Evolutionary conservation across 805 yeast species (phyloP).

Genomic region (Cyberlindnera subsufficiens): DNA sequence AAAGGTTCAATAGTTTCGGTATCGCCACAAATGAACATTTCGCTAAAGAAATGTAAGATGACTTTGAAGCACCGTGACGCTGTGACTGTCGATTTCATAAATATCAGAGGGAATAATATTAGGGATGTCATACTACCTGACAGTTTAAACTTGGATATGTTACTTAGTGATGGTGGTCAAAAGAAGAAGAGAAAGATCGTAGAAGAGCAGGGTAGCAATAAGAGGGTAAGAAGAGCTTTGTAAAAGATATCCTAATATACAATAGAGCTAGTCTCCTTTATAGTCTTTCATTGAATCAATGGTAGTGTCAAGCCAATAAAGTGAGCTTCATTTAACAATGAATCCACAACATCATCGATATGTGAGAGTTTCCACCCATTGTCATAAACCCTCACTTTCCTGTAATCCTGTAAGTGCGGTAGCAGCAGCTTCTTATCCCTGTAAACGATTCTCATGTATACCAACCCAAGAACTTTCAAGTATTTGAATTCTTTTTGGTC

Average conservation of each 20-base stretch:
- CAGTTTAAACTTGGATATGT: constrained; percentile 64
- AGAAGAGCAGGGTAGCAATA: constrained; percentile 10
- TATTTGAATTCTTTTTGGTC: constrained; percentile 72
- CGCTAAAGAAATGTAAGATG: constrained; percentile 74
- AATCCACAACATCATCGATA: constrained; percentile 75
- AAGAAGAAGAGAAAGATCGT: constrained; percentile 19
- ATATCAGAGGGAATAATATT: constrained; percentile 84
- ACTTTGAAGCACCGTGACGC: constrained; percentile 68
- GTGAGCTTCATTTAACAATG: constrained; percentile 46
- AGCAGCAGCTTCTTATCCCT: constrained; percentile 34
- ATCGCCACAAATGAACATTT: constrained; percentile 86
- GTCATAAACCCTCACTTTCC: constrained; percentile 53
- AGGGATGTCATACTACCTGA: constrained; percentile 84
- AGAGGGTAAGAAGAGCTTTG: constrained; percentile 30
- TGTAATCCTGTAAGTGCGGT: constrained; percentile 53
- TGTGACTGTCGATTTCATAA: constrained; percentile 66
- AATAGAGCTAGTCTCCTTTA: not conserved
- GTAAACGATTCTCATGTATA: constrained; percentile 47
- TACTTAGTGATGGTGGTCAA: constrained; percentile 40
- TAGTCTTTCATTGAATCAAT: constrained; percentile 23
- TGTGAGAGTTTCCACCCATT: constrained; percentile 38
- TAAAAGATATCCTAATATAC: not conserved
- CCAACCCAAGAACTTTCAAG: constrained; percentile 58
- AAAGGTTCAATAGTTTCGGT: constrained; percentile 83
- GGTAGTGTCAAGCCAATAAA: constrained; percentile 76